Conservation (phyloP, 2,329 filamentous ascomycete species). For the Phialocephala sp. region DNA sequence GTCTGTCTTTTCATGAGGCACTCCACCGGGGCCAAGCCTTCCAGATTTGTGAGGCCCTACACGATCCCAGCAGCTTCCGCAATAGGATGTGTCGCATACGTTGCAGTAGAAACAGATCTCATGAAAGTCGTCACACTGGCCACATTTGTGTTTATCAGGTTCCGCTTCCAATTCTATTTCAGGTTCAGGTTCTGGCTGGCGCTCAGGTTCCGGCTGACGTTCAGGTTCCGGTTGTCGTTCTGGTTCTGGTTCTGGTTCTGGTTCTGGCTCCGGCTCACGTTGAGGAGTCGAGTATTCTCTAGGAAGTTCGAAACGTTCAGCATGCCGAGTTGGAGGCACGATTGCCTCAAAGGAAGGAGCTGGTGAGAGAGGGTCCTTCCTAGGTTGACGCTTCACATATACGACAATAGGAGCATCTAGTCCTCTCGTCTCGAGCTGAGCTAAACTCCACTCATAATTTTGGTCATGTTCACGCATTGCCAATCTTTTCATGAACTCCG, state of each 20-base stretch:
- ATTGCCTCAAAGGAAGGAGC: neutral
- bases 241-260: neutral
- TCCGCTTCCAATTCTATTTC: neutral
- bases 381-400: neutral
- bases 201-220: neutral
- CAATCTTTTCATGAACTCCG: neutral
- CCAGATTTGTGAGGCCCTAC: constrained; percentile 4
- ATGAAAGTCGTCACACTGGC: neutral
- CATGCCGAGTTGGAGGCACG: neutral
- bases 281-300: neutral
- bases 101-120: neutral
- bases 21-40: neutral
- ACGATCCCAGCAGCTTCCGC: constrained; percentile 1
- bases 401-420: neutral
- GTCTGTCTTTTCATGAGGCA: constrained; percentile 3
- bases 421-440: constrained; percentile 1
- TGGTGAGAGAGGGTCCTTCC: neutral
- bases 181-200: neutral
- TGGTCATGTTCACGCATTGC: neutral
- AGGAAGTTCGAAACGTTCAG: neutral
- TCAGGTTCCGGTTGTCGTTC: neutral
- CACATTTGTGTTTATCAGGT: neutral
- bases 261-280: neutral
- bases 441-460: constrained; percentile 5
- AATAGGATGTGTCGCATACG: constrained; percentile 1